Conservation (phyloP, 768 basidiomycete genomes). For the Suillus alpinus region DNA sequence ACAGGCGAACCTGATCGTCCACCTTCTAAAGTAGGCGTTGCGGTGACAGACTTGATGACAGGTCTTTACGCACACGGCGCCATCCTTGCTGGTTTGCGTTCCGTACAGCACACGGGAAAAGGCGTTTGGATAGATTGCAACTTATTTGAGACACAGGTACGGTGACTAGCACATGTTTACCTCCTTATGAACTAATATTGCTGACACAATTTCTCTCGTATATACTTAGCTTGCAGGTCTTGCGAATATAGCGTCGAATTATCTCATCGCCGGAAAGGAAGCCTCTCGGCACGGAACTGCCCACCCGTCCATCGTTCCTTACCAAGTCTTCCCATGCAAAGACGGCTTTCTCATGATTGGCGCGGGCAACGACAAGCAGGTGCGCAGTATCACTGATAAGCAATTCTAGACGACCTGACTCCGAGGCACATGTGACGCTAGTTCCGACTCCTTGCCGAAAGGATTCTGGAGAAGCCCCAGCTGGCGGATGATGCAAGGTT, state of each 20-base stretch:
- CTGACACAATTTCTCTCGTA: neutral
- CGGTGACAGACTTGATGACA: constrained; percentile 86
- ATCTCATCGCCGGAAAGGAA: constrained; percentile 81
- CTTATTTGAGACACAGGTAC: constrained; percentile 86
- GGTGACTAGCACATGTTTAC: constrained; percentile 10
- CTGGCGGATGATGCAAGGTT: constrained; percentile 64
- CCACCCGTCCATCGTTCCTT: constrained; percentile 92
- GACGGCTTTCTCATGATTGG: constrained; percentile 93
- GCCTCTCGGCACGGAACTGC: constrained; percentile 87
- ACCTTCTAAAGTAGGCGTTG: constrained; percentile 94
- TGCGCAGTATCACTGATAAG: constrained; percentile 22
- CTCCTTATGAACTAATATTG: neutral
- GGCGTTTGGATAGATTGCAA: constrained; percentile 93
- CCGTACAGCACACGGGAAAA: constrained; percentile 77
- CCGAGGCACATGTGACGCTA: constrained; percentile 28
- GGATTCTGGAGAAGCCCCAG: constrained; percentile 59
- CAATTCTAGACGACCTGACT: constrained; percentile 9
- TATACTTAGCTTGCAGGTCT: constrained; percentile 77
- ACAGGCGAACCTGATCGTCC: constrained; percentile 86
- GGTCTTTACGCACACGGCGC: constrained; percentile 90
- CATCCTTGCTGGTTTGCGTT: constrained; percentile 86
- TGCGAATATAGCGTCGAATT: constrained; percentile 91
- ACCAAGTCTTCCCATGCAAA: constrained; percentile 85
- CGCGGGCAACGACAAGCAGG: constrained; percentile 87
- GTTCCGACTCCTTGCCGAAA: constrained; percentile 67